These are phyloP conservation scores for Pseudogymnoascus verrucosus DNA, from an alignment of 2,329 filamentous ascomycete species.

Conservation along the genomic window DNA sequence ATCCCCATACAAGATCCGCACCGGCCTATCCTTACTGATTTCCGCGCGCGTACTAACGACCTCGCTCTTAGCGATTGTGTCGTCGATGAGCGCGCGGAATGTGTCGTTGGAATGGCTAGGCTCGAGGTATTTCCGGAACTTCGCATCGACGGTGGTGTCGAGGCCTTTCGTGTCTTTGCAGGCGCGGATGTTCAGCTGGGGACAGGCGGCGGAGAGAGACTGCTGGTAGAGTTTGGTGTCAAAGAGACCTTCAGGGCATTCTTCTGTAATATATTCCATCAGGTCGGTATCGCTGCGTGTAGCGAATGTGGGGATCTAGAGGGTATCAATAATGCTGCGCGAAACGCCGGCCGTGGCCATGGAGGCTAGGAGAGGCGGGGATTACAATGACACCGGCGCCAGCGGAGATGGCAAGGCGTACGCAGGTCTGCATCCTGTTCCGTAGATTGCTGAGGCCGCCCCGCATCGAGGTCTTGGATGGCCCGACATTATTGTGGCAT, in stretches of 20 bases:
- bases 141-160: constrained; percentile 10
- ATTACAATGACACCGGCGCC: constrained; percentile 17
- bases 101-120: constrained; percentile 9
- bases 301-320: constrained; percentile 15
- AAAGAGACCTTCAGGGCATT: constrained; percentile 14
- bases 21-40: constrained; percentile 13
- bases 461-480: constrained; percentile 13
- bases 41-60: not conserved
- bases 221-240: constrained; percentile 13
- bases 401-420: constrained; percentile 20
- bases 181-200: constrained; percentile 14
- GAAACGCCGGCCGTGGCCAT: not conserved
- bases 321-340: not conserved
- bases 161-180: constrained; percentile 18
- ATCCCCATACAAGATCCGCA: constrained; percentile 18
- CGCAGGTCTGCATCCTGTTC: constrained; percentile 20
- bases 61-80: not conserved
- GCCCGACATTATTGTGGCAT: constrained; percentile 16
- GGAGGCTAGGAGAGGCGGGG: not conserved
- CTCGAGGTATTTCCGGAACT: constrained; percentile 10
- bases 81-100: constrained; percentile 6
- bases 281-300: constrained; percentile 12
- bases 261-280: not conserved
- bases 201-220: constrained; percentile 12
- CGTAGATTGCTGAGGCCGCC: constrained; percentile 21